Evolutionary conservation across 352 stramenopile species (phyloP), one percentile per base, ranked within the genome.

Genomic region (Pythium sp.): DNA sequence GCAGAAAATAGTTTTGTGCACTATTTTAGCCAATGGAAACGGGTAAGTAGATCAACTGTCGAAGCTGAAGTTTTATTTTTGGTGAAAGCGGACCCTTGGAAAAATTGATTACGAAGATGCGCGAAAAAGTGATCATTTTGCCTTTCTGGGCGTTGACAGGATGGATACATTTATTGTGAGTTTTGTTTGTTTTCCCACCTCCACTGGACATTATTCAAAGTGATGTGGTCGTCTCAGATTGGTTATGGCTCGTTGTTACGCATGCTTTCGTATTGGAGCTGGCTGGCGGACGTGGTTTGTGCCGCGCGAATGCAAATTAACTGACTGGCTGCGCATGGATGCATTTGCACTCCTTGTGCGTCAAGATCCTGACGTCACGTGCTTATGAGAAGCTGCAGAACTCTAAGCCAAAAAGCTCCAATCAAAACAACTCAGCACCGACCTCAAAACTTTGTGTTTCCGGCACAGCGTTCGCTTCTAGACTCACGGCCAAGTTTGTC

Each of bases 81-180:
- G 18, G 43, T 12, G 43, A 8, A 51, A 51, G 22, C 43, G 2
- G 43, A 11, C 43, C 43, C 43, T 20, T n/a, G 18, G 20, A 61
- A 61, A 22, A 47, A 20, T n/a, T 53, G 58, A 63, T 63, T 46
- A 63, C 58, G 58, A 34, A 63, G 32, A n/a, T 5, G 28, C 5
- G n/a, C 9, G 22, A n/a, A 54, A 36, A 20, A 61, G 55, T 28
- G 38, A 61, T 61, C 30, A 24, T 34, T 55, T 28, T 55, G n/a
- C 12, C n/a, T 55, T 14, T 49, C 18, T 51, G 43, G 5, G 15
- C 18, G 6, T 51, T 38, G 53, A 58, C 24, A 14, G 38, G 55
- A 61, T 61, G 55, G 55, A 43, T 61, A 61, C 55, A 61, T 61
- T 61, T 28, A 22, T 43, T 36, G 18, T 7, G 38, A 46, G 38